phyloP scores from a whole-genome alignment of 192 early-diverging fungal genomes.

The Phlyctochytrium bullatum region DNA sequence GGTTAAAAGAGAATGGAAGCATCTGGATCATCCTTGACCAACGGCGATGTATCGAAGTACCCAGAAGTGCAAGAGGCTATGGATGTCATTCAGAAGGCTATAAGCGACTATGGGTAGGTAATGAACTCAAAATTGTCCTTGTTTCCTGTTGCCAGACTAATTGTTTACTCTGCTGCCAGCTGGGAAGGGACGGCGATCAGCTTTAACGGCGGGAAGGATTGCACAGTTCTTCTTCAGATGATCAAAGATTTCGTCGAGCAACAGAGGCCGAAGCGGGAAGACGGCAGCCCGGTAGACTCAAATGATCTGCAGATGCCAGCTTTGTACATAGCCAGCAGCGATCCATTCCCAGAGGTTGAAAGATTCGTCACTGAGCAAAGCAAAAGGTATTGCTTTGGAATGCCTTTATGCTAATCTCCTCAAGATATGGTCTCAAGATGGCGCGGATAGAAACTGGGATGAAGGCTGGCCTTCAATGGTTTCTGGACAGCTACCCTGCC shows the following conservation, averaged over 20 bases:
- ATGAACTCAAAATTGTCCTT: no score
- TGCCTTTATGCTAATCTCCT: neutral
- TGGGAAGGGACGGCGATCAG: slow-evolving; percentile 44
- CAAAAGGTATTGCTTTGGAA: neutral
- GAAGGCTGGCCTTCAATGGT: slow-evolving; percentile 73
- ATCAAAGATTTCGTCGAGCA: slow-evolving; percentile 64
- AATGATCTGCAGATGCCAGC: slow-evolving; percentile 45
- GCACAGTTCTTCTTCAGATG: slow-evolving; percentile 86
- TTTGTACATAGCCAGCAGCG: slow-evolving; percentile 74
- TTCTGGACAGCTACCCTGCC: slow-evolving; percentile 50
- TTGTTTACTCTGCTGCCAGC: neutral
- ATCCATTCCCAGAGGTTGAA: slow-evolving; percentile 85
- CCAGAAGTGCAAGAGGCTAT: no score
- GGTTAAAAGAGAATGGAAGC: no score
- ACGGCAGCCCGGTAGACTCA: no score
- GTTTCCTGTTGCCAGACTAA: neutral
- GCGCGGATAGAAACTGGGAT: slow-evolving; percentile 39
- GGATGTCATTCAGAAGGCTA: neutral
- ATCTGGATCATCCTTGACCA: no score
- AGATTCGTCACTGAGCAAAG: slow-evolving; percentile 66
- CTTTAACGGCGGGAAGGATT: slow-evolving; percentile 98
- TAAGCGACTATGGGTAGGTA: neutral
- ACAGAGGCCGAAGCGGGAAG: no score
- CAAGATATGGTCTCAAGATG: slow-evolving; percentile 70
- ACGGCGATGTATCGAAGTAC: no score